Percentiles rank a stretch among this genome's conserved stretches.
phyloP scores from a whole-genome alignment of 106 monocot genomes.

The Allium sativum region DNA sequence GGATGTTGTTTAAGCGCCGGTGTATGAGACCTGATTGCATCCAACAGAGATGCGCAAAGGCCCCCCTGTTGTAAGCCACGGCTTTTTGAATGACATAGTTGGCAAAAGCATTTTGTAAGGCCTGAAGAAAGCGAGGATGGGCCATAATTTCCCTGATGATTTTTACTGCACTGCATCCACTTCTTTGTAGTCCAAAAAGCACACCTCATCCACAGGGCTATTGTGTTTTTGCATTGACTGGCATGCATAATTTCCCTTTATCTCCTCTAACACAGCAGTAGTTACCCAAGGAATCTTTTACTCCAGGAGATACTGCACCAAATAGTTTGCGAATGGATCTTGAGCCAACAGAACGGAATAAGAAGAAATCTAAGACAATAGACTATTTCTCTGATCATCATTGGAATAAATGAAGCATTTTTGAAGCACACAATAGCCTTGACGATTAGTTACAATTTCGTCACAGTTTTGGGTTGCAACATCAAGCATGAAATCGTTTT shows the following conservation, averaged over 20 bases:
- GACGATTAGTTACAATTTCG: slow-evolving; percentile 32
- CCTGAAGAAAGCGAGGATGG: slow-evolving; percentile 8
- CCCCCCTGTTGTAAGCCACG: slow-evolving; percentile 10
- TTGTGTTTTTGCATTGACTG: slow-evolving; percentile 30
- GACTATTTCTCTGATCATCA: slow-evolving; percentile 7
- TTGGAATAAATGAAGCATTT: slow-evolving; percentile 11
- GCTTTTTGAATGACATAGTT: slow-evolving; percentile 46
- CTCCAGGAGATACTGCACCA: slow-evolving; percentile 29
- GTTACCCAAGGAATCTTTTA: slow-evolving; percentile 13
- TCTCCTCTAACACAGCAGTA: slow-evolving; percentile 11
- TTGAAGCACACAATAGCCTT: slow-evolving; percentile 33
- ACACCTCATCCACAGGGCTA: slow-evolving; percentile 44
- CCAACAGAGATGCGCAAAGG: slow-evolving; percentile 23
- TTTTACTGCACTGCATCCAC: slow-evolving; percentile 2
- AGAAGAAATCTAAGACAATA: slow-evolving; percentile 16
- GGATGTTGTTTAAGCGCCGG: slow-evolving; percentile 11
- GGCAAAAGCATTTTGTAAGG: slow-evolving; percentile 32
- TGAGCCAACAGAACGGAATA: slow-evolving; percentile 23
- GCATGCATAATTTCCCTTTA: slow-evolving; percentile 18
- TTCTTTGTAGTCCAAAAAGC: slow-evolving; percentile 14
- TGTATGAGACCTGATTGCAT: slow-evolving; percentile 21
- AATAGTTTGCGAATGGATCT: slow-evolving; percentile 30
- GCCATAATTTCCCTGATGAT: slow-evolving; percentile 29
- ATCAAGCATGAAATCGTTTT: slow-evolving; percentile 26
- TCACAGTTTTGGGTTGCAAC: slow-evolving; percentile 23